A percentile compares a stretch with the other conserved stretches of the same genome.
phyloP scores from a whole-genome alignment of 768 basidiomycete genomes.

The Trametes maxima region DNA sequence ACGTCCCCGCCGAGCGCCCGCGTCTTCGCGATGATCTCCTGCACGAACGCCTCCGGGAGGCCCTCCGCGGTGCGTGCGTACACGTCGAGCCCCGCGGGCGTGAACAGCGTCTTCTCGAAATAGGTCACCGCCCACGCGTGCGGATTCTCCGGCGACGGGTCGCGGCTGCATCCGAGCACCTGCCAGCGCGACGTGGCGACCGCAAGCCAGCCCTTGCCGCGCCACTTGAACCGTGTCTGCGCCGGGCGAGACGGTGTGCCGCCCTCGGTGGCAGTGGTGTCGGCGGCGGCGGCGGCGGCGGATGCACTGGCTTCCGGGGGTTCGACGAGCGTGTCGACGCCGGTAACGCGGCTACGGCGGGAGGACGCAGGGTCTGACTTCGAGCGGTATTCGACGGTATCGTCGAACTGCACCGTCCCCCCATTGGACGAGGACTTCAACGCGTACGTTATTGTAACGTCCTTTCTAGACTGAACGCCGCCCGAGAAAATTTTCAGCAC shows the following conservation, averaged over 20 bases:
- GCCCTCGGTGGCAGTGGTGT: neutral
- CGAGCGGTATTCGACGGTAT: slow-evolving; percentile 40
- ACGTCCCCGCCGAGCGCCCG: slow-evolving; percentile 29
- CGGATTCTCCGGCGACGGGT: slow-evolving; percentile 1
- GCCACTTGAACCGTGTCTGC: slow-evolving; percentile 38
- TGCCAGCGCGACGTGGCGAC: slow-evolving; percentile 45
- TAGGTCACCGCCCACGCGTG: slow-evolving; percentile 35
- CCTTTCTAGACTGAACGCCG: slow-evolving; percentile 34
- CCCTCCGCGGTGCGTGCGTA: slow-evolving; percentile 32
- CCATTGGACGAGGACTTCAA: slow-evolving; percentile 23
- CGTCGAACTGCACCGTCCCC: slow-evolving; percentile 33
- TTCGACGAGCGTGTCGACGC: slow-evolving; percentile 29
- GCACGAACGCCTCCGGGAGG: slow-evolving; percentile 18
- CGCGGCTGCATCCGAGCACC: slow-evolving; percentile 37
- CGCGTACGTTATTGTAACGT: slow-evolving; percentile 44
- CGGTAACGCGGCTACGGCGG: slow-evolving; percentile 34
- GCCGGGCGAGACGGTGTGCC: neutral
- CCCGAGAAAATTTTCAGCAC: neutral
- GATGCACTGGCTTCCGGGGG: neutral
- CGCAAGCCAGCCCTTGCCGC: slow-evolving; percentile 39
- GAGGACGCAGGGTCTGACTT: slow-evolving; percentile 27
- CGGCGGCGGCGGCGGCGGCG: neutral
- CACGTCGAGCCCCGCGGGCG: slow-evolving; percentile 46
- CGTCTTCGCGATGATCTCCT: slow-evolving; percentile 20
- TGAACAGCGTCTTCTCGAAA: slow-evolving; percentile 48